A percentile compares a stretch with the other conserved stretches of the same genome.
Evolutionary conservation across 495 filamentous ascomycete species (phyloP).

Genomic region (Trichoderma erinaceum): DNA sequence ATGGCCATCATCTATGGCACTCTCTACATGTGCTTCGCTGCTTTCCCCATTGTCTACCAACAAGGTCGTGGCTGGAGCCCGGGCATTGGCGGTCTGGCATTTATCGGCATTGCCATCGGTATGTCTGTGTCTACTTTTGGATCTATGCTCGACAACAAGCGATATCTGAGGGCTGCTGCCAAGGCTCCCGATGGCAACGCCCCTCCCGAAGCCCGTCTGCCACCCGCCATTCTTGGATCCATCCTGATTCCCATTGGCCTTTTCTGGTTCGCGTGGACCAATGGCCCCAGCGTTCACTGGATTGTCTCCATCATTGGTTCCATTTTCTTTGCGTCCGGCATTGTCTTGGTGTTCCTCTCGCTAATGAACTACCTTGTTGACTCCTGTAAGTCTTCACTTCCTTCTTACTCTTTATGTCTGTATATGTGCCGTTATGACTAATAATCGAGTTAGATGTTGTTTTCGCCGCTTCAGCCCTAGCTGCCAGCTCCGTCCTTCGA

Average conservation of each 20-base stretch:
- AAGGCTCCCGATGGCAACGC: slow-evolving; percentile 44
- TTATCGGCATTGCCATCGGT: slow-evolving; percentile 72
- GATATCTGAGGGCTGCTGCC: slow-evolving; percentile 49
- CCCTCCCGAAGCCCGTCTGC: slow-evolving; percentile 74
- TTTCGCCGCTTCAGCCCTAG: slow-evolving; percentile 74
- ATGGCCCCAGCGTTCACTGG: slow-evolving; percentile 45
- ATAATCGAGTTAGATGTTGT: slow-evolving; percentile 48
- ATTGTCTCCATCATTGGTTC: slow-evolving; percentile 43
- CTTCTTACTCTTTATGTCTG: background rate
- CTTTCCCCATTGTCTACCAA: slow-evolving; percentile 77
- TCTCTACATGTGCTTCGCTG: slow-evolving; percentile 84
- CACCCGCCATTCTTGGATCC: slow-evolving; percentile 61
- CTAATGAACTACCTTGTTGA: slow-evolving; percentile 80
- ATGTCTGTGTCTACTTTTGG: slow-evolving; percentile 62
- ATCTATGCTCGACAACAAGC: slow-evolving; percentile 60
- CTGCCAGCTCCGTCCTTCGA: slow-evolving; percentile 65
- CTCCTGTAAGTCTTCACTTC: slow-evolving; percentile 32
- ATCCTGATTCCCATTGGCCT: slow-evolving; percentile 47
- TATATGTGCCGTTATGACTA: background rate
- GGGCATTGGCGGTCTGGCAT: slow-evolving; percentile 70
- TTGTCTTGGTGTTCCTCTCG: slow-evolving; percentile 59
- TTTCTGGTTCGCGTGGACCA: slow-evolving; percentile 61
- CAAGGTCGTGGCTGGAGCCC: slow-evolving; percentile 62
- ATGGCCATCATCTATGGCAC: slow-evolving; percentile 76
- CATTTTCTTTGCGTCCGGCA: slow-evolving; percentile 41